A percentile compares a stretch with the other conserved stretches of the same genome.
These are phyloP conservation scores for Apiotrichum sp. DNA, from an alignment of 1,284 basidiomycete genomes.

Conservation along the genomic window DNA sequence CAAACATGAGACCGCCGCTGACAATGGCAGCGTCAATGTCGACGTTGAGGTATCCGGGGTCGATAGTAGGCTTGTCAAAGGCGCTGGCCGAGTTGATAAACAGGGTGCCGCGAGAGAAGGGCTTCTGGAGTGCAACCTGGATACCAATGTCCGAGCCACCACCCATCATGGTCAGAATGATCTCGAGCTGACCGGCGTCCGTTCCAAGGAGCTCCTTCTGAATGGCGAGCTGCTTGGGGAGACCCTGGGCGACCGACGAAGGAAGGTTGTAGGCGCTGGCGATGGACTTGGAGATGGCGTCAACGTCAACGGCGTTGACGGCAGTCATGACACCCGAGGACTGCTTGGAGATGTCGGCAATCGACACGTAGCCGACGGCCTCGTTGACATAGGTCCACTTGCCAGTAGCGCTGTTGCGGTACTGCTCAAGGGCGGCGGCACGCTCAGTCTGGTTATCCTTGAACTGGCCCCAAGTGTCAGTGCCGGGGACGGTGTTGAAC, in stretches of 20 bases:
- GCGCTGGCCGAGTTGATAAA: slow-evolving; percentile 54
- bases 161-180: slow-evolving; percentile 42
- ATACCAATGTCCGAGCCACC: slow-evolving; percentile 34
- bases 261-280: slow-evolving; percentile 33
- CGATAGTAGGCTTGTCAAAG: slow-evolving; percentile 57
- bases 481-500: slow-evolving; percentile 21
- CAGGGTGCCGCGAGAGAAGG: slow-evolving; percentile 47
- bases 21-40: slow-evolving; percentile 42
- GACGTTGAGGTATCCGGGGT: slow-evolving; percentile 56
- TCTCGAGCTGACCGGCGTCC: slow-evolving; percentile 43
- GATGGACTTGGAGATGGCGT: slow-evolving; percentile 68
- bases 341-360: slow-evolving; percentile 27
- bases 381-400: slow-evolving; percentile 47
- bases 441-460: slow-evolving; percentile 18
- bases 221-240: slow-evolving; percentile 37
- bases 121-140: slow-evolving; percentile 46
- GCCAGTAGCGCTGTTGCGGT: slow-evolving; percentile 29
- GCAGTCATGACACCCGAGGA: slow-evolving; percentile 52
- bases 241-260: slow-evolving; percentile 31
- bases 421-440: slow-evolving; percentile 28
- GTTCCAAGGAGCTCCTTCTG: slow-evolving; percentile 29
- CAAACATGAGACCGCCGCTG: slow-evolving; percentile 29
- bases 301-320: slow-evolving; percentile 53
- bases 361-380: slow-evolving; percentile 34
- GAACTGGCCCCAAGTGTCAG: slow-evolving; percentile 40